Percentiles rank a stretch among this genome's conserved stretches.
Conservation (phyloP, 2,329 filamentous ascomycete species). For the Penicillium griseofulvum region DNA sequence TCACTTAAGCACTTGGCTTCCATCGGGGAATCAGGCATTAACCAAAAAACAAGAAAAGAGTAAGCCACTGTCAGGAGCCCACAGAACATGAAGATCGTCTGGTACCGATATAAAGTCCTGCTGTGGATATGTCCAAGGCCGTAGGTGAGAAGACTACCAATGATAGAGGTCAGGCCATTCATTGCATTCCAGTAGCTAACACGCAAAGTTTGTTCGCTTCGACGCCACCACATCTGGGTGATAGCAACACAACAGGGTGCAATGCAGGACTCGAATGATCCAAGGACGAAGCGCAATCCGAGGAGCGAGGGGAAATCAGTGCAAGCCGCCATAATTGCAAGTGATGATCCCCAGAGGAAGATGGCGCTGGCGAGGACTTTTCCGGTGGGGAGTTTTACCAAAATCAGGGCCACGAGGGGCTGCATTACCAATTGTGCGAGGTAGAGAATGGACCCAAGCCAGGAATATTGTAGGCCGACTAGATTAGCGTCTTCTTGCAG, state of each 20-base stretch:
- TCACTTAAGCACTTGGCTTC: constrained; percentile 48
- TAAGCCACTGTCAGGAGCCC: constrained; percentile 52
- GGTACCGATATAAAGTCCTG: constrained; percentile 32
- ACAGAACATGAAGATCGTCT: constrained; percentile 57
- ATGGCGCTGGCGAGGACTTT: constrained; percentile 55
- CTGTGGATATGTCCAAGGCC: constrained; percentile 59
- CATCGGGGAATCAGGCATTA: constrained; percentile 52
- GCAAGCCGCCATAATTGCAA: constrained; percentile 53
- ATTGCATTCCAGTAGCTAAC: constrained; percentile 61
- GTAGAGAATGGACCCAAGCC: constrained; percentile 62
- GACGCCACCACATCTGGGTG: constrained; percentile 62
- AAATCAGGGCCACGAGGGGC: constrained; percentile 52
- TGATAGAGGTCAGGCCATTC: constrained; percentile 59
- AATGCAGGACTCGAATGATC: constrained; percentile 36
- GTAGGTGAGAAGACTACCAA: constrained; percentile 57
- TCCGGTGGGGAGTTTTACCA: constrained; percentile 46
- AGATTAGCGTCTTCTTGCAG: constrained; percentile 50
- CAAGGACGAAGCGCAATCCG: constrained; percentile 46
- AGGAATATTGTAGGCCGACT: constrained; percentile 53
- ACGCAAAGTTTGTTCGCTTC: constrained; percentile 58
- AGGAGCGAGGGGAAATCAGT: constrained; percentile 49
- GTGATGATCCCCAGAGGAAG: constrained; percentile 53
- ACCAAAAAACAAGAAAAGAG: constrained; percentile 46
- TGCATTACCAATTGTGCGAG: constrained; percentile 61
- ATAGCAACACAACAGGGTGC: constrained; percentile 57